These are phyloP conservation scores for Hericium rajendrae DNA, from an alignment of 768 basidiomycete species.

Conservation along the genomic window DNA sequence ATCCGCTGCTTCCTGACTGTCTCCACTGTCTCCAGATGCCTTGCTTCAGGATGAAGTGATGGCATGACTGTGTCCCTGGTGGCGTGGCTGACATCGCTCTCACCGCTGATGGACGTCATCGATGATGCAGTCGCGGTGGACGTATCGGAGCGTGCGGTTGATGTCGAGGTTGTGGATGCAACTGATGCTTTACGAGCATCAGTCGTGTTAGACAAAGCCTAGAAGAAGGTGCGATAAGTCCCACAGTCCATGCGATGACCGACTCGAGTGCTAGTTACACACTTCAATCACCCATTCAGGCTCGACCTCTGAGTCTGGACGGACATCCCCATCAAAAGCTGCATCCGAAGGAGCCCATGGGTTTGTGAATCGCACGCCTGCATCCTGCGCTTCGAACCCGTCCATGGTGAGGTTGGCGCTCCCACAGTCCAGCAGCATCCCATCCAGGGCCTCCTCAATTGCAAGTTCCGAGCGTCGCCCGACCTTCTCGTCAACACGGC, in stretches of 20 bases:
- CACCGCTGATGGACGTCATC: constrained; percentile 5
- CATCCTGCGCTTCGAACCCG: background rate
- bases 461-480: background rate
- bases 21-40: background rate
- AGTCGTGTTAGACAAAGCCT: background rate
- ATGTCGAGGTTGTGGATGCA: constrained; percentile 5
- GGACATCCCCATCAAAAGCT: constrained; percentile 2
- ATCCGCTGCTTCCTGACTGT: background rate
- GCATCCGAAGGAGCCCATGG: background rate
- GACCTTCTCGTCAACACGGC: background rate
- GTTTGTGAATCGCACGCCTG: background rate
- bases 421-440: background rate
- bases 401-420: background rate
- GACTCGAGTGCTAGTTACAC: background rate
- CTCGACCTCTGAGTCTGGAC: constrained; percentile 12
- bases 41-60: background rate
- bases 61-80: background rate
- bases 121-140: constrained; percentile 6
- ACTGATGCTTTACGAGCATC: constrained; percentile 9
- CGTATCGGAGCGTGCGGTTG: constrained; percentile 1
- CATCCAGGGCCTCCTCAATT: background rate
- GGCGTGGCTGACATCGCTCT: background rate
- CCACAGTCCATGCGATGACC: background rate
- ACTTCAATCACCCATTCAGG: constrained; percentile 11
- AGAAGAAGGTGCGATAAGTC: too few relatives aligned